Base-by-base conservation (phyloP, 208 protist genomes). In the Crithidia bombi region DNA sequence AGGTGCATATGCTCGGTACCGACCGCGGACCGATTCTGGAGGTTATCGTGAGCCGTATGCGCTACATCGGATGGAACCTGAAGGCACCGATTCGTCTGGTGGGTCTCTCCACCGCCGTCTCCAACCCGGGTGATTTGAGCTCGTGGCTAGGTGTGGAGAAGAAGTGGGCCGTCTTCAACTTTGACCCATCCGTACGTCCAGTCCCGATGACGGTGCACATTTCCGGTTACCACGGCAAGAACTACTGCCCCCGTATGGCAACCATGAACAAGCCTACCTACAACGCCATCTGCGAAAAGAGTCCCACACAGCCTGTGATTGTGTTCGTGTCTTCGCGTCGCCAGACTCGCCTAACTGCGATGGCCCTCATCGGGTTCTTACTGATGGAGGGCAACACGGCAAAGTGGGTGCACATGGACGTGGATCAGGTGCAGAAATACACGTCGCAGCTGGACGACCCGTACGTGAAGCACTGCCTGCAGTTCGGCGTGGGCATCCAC, bases 231-330 rank as follows among this genome's bases (percentile, higher is more conserved):
- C 86, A 91, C 28, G 98, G 97, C n/a, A 92, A 96, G 72, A 85
- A 98, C 78, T 99, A 99, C 87, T 99, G 97, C 81, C 98, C 99
- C 19, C 89, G 99, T 39, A 99, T 99, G 99, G 96, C 93, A 11
- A 92, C 98, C 5, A 99, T 99, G 99, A 99, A 99, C 91, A 99
- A 99, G 86, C 99, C 99, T 26, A 78, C 93, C 7, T 99, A 99
- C 90, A 92, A 93, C 50, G 95, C 98, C 25, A 99, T 99, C 73
- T 88, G 88, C 66, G 92, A 97, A 78, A 94, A 94, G 80, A 95
- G 89, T 52, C 91, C 96, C 2, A 78, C 76, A 30, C 96, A 99
- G 78, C 99, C 99, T 26, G 96, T 97, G 5, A 94, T 99, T 46
- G 94, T 99, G 39, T 99, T 99, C 83, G 99, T 99, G 14, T 98